Percentiles rank a stretch among this genome's conserved stretches.
These are phyloP conservation scores for Wickerhamiella dianesei DNA, from an alignment of 805 yeast genomes.

Conservation along the genomic window DNA sequence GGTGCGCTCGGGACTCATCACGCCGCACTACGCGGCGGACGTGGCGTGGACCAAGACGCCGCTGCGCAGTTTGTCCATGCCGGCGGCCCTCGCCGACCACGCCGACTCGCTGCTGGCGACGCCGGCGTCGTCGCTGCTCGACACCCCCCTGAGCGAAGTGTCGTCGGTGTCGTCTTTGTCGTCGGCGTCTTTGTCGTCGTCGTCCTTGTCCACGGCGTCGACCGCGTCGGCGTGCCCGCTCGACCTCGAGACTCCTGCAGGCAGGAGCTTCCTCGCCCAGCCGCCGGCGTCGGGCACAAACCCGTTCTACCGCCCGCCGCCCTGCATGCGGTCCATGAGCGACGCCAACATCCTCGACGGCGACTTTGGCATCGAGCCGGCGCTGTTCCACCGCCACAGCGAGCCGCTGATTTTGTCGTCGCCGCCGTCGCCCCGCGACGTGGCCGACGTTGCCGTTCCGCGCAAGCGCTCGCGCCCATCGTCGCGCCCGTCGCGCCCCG, in stretches of 20 bases:
- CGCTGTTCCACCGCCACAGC: not conserved
- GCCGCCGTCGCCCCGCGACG: not conserved
- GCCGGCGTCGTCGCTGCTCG: constrained; percentile 8
- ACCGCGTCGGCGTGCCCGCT: not conserved
- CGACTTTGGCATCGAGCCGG: not conserved
- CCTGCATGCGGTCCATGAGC: constrained; percentile 14
- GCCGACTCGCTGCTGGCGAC: not conserved
- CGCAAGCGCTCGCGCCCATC: not conserved
- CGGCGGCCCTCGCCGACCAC: not conserved
- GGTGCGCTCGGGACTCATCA: not conserved
- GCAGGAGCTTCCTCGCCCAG: not conserved
- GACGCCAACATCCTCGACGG: not conserved
- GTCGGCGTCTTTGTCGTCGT: not conserved
- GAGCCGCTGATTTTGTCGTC: not conserved
- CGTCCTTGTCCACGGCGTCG: not conserved
- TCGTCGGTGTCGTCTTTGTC: not conserved
- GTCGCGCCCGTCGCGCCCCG: not conserved
- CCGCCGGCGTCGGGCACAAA: constrained; percentile 18
- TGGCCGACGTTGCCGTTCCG: not conserved
- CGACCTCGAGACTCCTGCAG: not conserved
- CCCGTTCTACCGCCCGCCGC: constrained; percentile 25
- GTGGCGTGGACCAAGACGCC: constrained; percentile 11
- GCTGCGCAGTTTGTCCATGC: constrained; percentile 4
- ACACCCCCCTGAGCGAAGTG: constrained; percentile 4
- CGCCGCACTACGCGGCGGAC: not conserved